Percentiles rank a stretch among this genome's conserved stretches.
These are phyloP conservation scores for Microdochium trichocladiopsis DNA, from an alignment of 2,329 filamentous ascomycete species.

Conservation along the genomic window DNA sequence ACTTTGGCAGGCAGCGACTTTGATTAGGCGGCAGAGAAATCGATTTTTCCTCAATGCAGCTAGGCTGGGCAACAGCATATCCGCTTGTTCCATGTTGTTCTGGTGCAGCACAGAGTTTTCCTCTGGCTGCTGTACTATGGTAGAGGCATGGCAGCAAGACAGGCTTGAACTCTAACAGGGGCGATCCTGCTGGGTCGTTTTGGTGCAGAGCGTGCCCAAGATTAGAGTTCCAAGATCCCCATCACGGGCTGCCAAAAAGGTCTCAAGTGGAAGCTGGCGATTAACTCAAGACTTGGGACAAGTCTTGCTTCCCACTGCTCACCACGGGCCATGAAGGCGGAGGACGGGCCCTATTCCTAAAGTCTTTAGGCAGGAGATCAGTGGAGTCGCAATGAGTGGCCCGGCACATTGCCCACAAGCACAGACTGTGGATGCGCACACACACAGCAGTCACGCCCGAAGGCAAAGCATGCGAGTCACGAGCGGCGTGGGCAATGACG, in stretches of 20 bases:
- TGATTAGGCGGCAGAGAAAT: too few species aligned
- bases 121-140: neutral
- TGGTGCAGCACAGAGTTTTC: neutral
- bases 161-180: neutral
- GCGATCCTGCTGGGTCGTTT: neutral
- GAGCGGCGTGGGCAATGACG: constrained; percentile 21
- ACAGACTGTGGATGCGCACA: constrained; percentile 1
- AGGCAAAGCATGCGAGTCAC: constrained; percentile 24
- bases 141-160: neutral
- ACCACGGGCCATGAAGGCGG: too few species aligned
- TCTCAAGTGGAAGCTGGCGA: neutral
- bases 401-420: neutral
- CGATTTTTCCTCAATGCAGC: too few species aligned
- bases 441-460: neutral
- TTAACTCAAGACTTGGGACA: neutral
- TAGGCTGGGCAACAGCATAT: neutral
- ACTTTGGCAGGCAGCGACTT: neutral
- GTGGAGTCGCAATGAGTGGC: neutral
- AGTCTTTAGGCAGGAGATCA: constrained; percentile 5
- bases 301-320: neutral
- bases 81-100: neutral
- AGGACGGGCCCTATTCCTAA: neutral
- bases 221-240: neutral
- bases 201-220: neutral
- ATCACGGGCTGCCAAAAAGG: neutral